These are phyloP conservation scores for Coffea eugenioides DNA, from an alignment of 257 asterid genomes.

Conservation along the genomic window DNA sequence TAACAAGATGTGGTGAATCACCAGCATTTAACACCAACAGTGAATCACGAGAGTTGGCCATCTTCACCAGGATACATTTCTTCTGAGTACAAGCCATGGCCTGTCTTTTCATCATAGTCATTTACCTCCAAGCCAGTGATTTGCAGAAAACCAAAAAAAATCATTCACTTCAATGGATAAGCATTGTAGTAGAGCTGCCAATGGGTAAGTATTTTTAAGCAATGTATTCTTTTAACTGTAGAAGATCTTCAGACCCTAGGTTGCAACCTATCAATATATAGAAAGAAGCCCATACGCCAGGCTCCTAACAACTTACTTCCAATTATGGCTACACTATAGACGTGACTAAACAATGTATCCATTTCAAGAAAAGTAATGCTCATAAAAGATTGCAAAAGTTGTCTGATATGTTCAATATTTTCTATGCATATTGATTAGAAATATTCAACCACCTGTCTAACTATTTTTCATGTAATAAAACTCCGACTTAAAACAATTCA, in stretches of 20 bases:
- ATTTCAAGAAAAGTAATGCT: background rate
- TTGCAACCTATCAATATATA: background rate
- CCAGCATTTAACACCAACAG: conserved; percentile 35
- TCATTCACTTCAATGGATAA: background rate
- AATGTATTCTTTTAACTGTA: background rate
- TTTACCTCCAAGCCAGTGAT: conserved; percentile 29
- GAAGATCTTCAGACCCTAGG: background rate
- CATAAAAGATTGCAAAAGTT: background rate
- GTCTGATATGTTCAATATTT: background rate
- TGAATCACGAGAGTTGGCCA: conserved; percentile 39
- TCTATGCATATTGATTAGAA: background rate
- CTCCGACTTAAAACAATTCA: background rate
- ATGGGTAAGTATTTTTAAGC: background rate
- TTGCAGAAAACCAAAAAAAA: conserved; percentile 19
- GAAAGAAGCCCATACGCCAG: background rate
- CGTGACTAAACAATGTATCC: background rate
- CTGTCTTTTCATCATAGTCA: conserved; percentile 29
- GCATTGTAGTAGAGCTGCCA: background rate
- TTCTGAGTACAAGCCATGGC: conserved; percentile 30
- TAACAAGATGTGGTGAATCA: background rate
- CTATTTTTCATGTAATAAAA: background rate
- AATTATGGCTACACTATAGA: background rate
- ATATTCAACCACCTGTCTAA: background rate
- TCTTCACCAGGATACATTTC: conserved; percentile 38
- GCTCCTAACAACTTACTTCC: background rate